Conservation (phyloP, 2,329 filamentous ascomycete species). For the Bipolaris zeicola region DNA sequence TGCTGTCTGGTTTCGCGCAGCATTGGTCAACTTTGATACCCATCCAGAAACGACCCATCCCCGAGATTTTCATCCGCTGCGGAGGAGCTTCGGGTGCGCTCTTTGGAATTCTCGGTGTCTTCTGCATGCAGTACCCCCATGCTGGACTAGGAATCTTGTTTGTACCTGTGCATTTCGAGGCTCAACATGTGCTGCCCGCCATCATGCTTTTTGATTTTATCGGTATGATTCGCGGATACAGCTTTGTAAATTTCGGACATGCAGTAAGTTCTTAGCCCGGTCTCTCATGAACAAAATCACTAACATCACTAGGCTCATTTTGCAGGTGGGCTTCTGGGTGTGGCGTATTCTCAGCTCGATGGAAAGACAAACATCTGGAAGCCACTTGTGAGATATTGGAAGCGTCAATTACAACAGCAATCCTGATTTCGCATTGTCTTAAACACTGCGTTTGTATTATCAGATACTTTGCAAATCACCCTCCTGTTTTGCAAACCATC, state of each 20-base stretch:
- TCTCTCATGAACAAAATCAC: not conserved
- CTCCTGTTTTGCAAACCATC: no score
- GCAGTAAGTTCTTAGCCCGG: conserved; percentile 32
- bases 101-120: conserved; percentile 37
- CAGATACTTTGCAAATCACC: not conserved
- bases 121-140: conserved; percentile 42
- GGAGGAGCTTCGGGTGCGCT: conserved; percentile 46
- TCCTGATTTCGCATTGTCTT: not conserved
- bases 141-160: conserved; percentile 40
- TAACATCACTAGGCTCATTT: conserved; percentile 42
- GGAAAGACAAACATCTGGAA: conserved; percentile 43
- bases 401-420: conserved; percentile 23
- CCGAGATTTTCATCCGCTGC: conserved; percentile 32
- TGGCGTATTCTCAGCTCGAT: conserved; percentile 42
- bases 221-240: conserved; percentile 38
- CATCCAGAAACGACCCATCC: conserved; percentile 23
- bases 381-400: conserved; percentile 41
- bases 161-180: conserved; percentile 39
- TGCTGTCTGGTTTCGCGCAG: conserved; percentile 39
- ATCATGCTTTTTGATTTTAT: conserved; percentile 44
- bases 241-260: conserved; percentile 39
- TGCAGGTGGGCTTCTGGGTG: conserved; percentile 35
- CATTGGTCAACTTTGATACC: conserved; percentile 37
- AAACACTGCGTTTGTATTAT: not conserved
- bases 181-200: conserved; percentile 36